Base-by-base conservation (phyloP, 2,329 filamentous ascomycete species). In the Colletotrichum orchidophilum region DNA sequence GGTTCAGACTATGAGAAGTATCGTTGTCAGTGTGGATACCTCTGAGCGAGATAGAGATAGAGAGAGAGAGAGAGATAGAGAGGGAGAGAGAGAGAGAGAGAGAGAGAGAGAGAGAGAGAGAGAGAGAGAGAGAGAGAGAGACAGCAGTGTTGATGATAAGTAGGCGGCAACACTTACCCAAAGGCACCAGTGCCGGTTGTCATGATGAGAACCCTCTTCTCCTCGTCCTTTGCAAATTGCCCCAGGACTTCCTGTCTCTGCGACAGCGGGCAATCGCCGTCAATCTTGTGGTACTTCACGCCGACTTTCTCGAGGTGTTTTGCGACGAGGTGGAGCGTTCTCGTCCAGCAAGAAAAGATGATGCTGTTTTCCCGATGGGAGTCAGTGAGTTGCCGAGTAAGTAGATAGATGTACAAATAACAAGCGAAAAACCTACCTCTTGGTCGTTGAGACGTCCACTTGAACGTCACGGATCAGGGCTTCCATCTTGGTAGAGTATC, bases 121-220 rank as follows among this genome's bases (percentile, higher is more conserved):
- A 21, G 21, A 13, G 54, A 31, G 15, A 8, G n/a, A 46, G 31
- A 46, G 18, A n/a, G 18, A 46, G 18, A 8, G 18, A n/a, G 39
- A 46, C n/a, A n/a, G n/a, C n/a, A n/a, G n/a, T n/a, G n/a, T n/a
- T n/a, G n/a, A n/a, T n/a, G n/a, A n/a, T n/a, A n/a, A n/a, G n/a
- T n/a, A n/a, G n/a, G n/a, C n/a, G n/a, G n/a, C n/a, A n/a, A n/a
- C n/a, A 70, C 79, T 60, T 74, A 86, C 86, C 86, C 86, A 33
- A 85, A 83, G 0, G 85, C 87, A 0, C 86, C 87, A 0, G 85
- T 87, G 0, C 86, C 86, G 0, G 83, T 85, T 0, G 85, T 88
- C 86, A 89, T 88, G 18, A 89, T 81, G 1, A 89, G 77, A 0
- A 88, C 81, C 0, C 75, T 78, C 0, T 77, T 65, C 0, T 76